These are phyloP conservation scores for Mortierella sp. DNA, from an alignment of 371 early-diverging fungal species.

Conservation along the genomic window DNA sequence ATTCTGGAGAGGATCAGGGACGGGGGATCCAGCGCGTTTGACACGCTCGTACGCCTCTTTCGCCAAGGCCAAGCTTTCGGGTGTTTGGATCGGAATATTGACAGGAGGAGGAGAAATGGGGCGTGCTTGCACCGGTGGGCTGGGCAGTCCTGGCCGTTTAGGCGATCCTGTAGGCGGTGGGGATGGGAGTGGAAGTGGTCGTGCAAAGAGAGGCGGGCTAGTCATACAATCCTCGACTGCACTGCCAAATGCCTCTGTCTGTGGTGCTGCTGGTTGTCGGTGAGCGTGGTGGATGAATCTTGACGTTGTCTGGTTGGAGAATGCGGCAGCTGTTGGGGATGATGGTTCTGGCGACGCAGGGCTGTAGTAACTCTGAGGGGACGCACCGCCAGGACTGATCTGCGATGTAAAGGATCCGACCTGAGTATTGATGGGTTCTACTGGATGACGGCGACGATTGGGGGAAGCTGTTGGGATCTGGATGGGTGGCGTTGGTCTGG, in stretches of 20 bases:
- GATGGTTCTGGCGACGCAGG: slow-evolving; percentile 22
- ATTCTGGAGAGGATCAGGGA: slow-evolving; percentile 23
- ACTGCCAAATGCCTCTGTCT: slow-evolving; percentile 46
- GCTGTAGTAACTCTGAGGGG: slow-evolving; percentile 33
- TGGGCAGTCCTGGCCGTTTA: slow-evolving; percentile 13
- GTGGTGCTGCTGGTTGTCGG: slow-evolving; percentile 54
- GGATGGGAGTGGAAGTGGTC: slow-evolving; percentile 48
- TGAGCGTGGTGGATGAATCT: slow-evolving; percentile 51
- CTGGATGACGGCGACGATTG: slow-evolving; percentile 28
- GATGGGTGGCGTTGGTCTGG: slow-evolving; percentile 30
- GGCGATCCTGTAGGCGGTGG: slow-evolving; percentile 35
- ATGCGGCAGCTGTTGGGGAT: slow-evolving; percentile 8
- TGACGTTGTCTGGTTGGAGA: slow-evolving; percentile 33
- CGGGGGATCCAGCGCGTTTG: slow-evolving; percentile 37
- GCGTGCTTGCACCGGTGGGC: neutral
- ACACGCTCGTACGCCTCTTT: slow-evolving; percentile 51
- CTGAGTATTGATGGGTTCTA: slow-evolving; percentile 32
- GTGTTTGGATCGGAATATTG: slow-evolving; percentile 37
- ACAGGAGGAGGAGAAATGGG: slow-evolving; percentile 27
- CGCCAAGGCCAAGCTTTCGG: slow-evolving; percentile 45
- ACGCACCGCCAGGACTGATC: slow-evolving; percentile 27
- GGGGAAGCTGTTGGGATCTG: slow-evolving; percentile 32
- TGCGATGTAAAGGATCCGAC: slow-evolving; percentile 46
- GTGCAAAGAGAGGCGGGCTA: slow-evolving; percentile 45
- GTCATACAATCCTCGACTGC: slow-evolving; percentile 46